Base-by-base conservation (phyloP, 768 basidiomycete species). In the Boletus rufocinnamomeus region DNA sequence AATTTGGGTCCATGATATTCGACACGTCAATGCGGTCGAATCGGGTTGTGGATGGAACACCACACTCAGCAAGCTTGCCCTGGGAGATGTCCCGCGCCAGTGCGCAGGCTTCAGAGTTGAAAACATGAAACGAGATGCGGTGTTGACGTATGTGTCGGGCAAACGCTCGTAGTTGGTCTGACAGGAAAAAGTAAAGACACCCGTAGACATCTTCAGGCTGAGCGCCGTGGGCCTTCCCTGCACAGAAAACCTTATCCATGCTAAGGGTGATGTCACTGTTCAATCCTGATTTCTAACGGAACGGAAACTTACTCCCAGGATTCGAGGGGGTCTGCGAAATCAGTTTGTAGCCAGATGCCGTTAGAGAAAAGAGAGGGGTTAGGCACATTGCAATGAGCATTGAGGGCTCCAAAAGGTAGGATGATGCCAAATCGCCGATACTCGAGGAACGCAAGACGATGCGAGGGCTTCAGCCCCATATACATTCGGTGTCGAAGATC, bases 1-100 rank as follows among this genome's bases (percentile, higher is more conserved):
- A 81, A 17, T 77, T 73, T 13, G 45, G 50, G 54, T 83, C 80
- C 54, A 80, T 52, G 40, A 80, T 78, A 56, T 82, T 83, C 4
- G 82, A 82, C 9, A 79, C 77, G 21, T 80, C 75, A 46, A 83
- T 76, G 1, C 82, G 75, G 59, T 83, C 78, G 51, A 82, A 83
- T 23, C 61, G 58, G 14, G 57, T 62, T 0, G 66, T 63, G 0
- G 70, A 10, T 1, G 72, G 65, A 35, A 76, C 37, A 9, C 66
- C 68, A 28, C 49, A 64, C 3, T 52, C 30, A 1, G 61, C 6
- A 34, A 71, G 50, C 0, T 10, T 11, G 19, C 68, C 67, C 9
- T 65, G 51, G 1, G 46, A 34, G 17, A 84, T 75, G 0, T 69
- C 73, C 50, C 73, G 73, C 1, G 80, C 74, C 25, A 84, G 75